Base-by-base conservation (phyloP, 2,329 filamentous ascomycete species). In the Tothia fuscella region DNA sequence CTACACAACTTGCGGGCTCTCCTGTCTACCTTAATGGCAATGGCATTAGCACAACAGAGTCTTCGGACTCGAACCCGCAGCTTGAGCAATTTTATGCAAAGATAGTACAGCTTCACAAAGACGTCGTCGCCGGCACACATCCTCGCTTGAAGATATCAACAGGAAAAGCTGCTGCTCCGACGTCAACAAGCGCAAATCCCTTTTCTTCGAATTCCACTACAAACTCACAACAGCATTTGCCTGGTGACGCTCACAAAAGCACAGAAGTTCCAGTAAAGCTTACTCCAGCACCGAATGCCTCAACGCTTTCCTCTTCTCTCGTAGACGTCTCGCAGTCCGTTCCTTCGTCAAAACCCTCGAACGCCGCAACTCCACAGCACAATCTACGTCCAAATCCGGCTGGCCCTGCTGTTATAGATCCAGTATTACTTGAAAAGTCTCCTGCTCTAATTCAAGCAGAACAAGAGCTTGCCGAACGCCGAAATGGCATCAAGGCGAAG, bases 341-440 rank as follows among this genome's bases (percentile, higher is more conserved):
- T n/a, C n/a, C n/a, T n/a, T n/a, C n/a, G n/a, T n/a, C n/a, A n/a
- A n/a, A n/a, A n/a, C n/a, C n/a, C n/a, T n/a, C n/a, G n/a, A n/a
- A n/a, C n/a, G n/a, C n/a, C n/a, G 22, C 16, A 14, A 32, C 37
- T n/a, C 32, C 34, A 10, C 38, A 45, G 22, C 38, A 41, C 48
- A 63, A 56, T 52, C 63, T 53, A 61, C 71, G 50, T 62, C 65
- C 45, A 73, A 39, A 42, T 17, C 24, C 36, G 17, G 22, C 71
- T 6, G 34, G 7, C 19, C 21, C 35, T 49, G 76, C 78, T 46
- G 78, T 80, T 59, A 82, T 91, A 63, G 77, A 93, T 59, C 84
- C 86, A 38, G 78, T 93, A 47, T 71, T 93, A 51, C 71, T 93
- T 59, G 80, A 84, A 56, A 94, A 94, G 62, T 88, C 87, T 51